Base-by-base conservation (phyloP, 768 basidiomycete species). In the Trametes punicea region DNA sequence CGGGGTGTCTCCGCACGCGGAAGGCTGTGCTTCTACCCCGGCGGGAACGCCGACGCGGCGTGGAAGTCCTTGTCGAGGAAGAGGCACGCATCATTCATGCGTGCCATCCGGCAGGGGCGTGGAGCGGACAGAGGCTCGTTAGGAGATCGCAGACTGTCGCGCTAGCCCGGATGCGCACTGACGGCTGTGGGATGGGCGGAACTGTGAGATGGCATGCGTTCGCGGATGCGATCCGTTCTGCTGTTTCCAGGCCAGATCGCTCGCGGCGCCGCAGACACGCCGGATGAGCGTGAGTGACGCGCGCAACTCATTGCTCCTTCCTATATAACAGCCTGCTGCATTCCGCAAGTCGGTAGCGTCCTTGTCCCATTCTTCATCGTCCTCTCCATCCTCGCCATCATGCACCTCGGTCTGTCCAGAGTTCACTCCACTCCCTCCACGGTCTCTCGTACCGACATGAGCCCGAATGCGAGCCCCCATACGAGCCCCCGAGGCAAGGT, bases 251-350 rank as follows among this genome's bases (percentile, higher is more conserved):
- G 33, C 57, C 46, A 59, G 57, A 54, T 59, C 57, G 57, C 40
- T 59, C 57, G 27, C 57, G 57, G 51, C 50, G 27, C 49, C 34
- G 46, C 45, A 18, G n/a, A 46, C 57, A 49, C 47, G 51, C 51
- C 47, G 25, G 30, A 57, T 49, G 44, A 10, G 56, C 47, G 21
- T 38, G 46, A 18, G 48, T 36, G 48, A 42, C 56, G 50, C 23
- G 50, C 56, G 45, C 20, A 57, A 51, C 7, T 41, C 40, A 50
- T 59, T 1, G 23, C 49, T 13, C 23, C n/a, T 20, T 9, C 20
- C 36, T 7, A 47, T 55, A 46, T 55, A 60, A 36, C n/a, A 59
- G 20, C 47, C 52, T 27, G 26, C 58, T 27, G 20, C 46, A 8
- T 18, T 34, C 46, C 45, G 13, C 30, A 13, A 29, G 33, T 13